phyloP scores from a whole-genome alignment of 2,329 filamentous ascomycete species.

The Teratosphaeria nubilosa region DNA sequence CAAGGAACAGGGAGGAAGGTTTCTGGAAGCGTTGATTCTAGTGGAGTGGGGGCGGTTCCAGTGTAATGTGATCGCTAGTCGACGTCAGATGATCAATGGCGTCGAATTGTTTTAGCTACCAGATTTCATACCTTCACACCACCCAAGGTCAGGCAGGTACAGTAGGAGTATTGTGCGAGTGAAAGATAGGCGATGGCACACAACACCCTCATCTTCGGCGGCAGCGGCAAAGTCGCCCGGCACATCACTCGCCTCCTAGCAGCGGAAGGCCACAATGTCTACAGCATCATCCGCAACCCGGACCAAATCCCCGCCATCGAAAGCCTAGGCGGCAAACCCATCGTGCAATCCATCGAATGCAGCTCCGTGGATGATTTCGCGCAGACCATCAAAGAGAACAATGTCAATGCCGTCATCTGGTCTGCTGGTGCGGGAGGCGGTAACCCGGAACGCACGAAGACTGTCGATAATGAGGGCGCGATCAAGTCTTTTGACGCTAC shows the following conservation, averaged over 20 bases:
- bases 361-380: slow-evolving; percentile 29
- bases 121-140: background rate
- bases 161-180: background rate
- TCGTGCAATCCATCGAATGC: slow-evolving; percentile 35
- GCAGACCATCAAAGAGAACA: slow-evolving; percentile 25
- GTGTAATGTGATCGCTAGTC: background rate
- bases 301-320: slow-evolving; percentile 28
- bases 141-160: background rate
- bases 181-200: slow-evolving; percentile 5
- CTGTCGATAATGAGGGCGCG: slow-evolving; percentile 55
- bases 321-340: slow-evolving; percentile 32
- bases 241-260: slow-evolving; percentile 25
- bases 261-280: slow-evolving; percentile 19
- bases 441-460: slow-evolving; percentile 45
- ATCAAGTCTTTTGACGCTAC: slow-evolving; percentile 53
- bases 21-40: background rate
- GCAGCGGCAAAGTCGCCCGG: slow-evolving; percentile 26
- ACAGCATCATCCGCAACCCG: slow-evolving; percentile 25
- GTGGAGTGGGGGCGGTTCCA: background rate
- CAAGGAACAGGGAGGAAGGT: background rate
- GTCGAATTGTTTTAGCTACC: background rate
- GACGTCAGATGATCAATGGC: background rate
- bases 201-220: slow-evolving; percentile 26
- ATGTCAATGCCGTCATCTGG: slow-evolving; percentile 27
- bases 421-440: slow-evolving; percentile 23